Evolutionary conservation across 1,284 basidiomycete genomes (phyloP).

Genomic region (Melampsora americana): DNA sequence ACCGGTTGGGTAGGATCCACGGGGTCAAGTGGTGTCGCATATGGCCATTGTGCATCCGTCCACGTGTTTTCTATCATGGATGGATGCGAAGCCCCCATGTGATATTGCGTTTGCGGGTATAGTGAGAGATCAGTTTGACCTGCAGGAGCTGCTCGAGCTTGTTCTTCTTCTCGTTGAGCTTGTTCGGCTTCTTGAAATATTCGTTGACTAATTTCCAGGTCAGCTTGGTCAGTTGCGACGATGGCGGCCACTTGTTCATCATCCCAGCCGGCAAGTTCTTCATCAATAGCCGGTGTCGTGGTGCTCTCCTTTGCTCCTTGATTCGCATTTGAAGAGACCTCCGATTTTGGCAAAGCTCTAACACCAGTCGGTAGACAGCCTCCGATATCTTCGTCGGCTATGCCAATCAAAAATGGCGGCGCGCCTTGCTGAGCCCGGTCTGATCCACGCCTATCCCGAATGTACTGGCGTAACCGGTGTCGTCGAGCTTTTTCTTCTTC

Average conservation of each 20-base stretch:
- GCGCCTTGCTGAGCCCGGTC: background rate
- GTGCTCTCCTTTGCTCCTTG: background rate
- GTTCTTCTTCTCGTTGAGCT: background rate
- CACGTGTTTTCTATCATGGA: background rate
- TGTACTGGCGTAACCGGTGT: constrained; percentile 15
- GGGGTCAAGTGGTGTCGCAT: background rate
- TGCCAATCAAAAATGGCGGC: background rate
- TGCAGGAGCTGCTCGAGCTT: constrained; percentile 1
- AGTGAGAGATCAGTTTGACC: background rate
- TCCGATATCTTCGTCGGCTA: background rate
- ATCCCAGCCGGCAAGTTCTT: background rate
- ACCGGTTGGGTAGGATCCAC: background rate
- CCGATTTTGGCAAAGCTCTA: background rate
- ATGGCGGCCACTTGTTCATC: constrained; percentile 1
- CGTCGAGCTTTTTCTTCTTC: constrained; percentile 32
- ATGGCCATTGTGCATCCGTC: background rate
- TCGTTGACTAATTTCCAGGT: background rate
- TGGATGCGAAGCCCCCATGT: background rate
- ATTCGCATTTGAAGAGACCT: background rate
- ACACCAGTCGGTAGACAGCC: background rate
- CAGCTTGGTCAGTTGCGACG: background rate
- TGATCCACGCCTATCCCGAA: constrained; percentile 19
- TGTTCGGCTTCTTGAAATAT: background rate
- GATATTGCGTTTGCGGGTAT: background rate
- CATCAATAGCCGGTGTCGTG: background rate